Evolutionary conservation across 148 eudicot genomes (phyloP).

Genomic region (Chenopodium quinoa): DNA sequence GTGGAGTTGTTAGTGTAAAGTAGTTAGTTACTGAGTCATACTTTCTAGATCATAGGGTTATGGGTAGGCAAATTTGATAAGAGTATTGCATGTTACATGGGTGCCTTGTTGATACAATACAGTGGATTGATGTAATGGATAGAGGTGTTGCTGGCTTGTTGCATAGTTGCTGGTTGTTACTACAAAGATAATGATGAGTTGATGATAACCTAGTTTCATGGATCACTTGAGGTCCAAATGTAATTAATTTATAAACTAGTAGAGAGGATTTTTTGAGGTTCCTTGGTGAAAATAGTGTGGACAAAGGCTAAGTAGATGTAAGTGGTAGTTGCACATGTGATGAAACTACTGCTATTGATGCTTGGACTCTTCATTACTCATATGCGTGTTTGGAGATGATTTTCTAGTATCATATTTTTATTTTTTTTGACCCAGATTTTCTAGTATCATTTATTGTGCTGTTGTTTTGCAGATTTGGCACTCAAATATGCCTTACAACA

Average conservation of each 20-base stretch:
- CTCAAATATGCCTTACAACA: slow-evolving; percentile 89
- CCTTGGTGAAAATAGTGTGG: not conserved
- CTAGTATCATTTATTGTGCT: not conserved
- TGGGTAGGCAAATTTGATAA: not conserved
- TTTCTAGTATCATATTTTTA: not conserved
- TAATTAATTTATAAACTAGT: not conserved
- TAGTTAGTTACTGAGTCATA: too few relatives aligned
- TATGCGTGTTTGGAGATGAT: not conserved
- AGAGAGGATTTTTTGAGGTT: not conserved
- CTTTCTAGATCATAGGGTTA: not conserved
- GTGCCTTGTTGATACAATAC: not conserved
- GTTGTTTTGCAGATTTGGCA: slow-evolving; percentile 77
- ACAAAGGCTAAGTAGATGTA: not conserved
- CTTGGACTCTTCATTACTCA: not conserved
- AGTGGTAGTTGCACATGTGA: not conserved
- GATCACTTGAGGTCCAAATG: not conserved
- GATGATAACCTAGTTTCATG: not conserved
- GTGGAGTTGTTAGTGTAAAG: too few relatives aligned
- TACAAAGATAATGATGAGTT: not conserved
- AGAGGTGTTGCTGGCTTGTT: not conserved
- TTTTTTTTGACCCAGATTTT: not conserved
- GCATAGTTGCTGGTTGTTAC: not conserved
- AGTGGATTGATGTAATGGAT: not conserved
- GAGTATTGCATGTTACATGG: too few relatives aligned
- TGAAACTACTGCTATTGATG: not conserved